Conservation (phyloP, 306 rosid species). For the Luffa aegyptiaca region DNA sequence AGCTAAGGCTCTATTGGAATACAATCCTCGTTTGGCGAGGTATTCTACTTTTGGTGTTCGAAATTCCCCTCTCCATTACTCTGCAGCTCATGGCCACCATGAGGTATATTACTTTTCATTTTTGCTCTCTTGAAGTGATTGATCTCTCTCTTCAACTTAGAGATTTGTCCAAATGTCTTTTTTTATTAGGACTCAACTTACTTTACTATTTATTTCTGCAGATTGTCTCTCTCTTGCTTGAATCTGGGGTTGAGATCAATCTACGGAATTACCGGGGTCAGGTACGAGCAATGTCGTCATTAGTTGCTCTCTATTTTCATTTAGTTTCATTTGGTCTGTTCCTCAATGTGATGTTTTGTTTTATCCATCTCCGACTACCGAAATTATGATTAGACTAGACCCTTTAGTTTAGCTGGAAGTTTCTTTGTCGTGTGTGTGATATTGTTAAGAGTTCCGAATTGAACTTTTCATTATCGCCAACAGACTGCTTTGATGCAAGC, state of each 20-base stretch:
- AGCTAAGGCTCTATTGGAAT: slow-evolving; percentile 89
- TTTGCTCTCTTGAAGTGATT: not conserved
- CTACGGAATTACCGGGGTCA: slow-evolving; percentile 95
- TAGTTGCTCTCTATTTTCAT: not conserved
- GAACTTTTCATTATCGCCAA: not conserved
- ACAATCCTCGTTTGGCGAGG: slow-evolving; percentile 88
- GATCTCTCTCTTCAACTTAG: not conserved
- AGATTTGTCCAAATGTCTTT: not conserved
- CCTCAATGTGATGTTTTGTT: not conserved
- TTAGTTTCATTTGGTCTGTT: not conserved
- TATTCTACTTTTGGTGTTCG: slow-evolving; percentile 94
- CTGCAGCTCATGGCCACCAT: slow-evolving; percentile 99
- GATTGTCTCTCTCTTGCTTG: slow-evolving; percentile 86
- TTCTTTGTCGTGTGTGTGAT: no score
- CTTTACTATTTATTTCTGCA: slow-evolving; percentile 15
- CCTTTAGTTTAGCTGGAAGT: not conserved
- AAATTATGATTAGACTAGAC: not conserved
- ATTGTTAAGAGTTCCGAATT: not conserved
- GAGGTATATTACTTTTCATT: slow-evolving; percentile 43
- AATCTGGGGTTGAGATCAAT: slow-evolving; percentile 92
- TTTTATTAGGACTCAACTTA: slow-evolving; percentile 4
- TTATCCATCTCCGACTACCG: not conserved
- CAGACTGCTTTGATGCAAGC: slow-evolving; percentile 99
- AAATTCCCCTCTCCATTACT: slow-evolving; percentile 92
- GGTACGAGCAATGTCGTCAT: slow-evolving; percentile 26